Evolutionary conservation across 2,329 filamentous ascomycete genomes (phyloP).

Genomic region (Sporothrix curviconia): DNA sequence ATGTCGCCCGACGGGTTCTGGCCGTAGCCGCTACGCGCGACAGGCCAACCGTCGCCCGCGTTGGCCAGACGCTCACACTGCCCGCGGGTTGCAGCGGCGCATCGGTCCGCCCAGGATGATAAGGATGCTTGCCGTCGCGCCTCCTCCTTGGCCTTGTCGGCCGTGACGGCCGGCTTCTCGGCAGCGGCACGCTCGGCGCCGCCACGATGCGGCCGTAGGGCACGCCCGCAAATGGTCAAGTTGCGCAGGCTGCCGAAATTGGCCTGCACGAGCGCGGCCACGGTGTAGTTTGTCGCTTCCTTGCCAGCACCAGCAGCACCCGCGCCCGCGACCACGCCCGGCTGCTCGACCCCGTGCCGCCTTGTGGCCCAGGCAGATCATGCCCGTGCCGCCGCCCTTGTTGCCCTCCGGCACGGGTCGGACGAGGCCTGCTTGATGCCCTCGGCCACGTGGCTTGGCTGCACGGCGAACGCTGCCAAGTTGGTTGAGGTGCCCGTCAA

Average conservation of each 20-base stretch:
- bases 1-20: conserved; percentile 52
- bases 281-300: too few relatives aligned
- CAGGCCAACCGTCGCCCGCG: conserved; percentile 50
- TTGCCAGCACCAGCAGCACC: conserved; percentile 22
- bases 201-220: conserved; percentile 54
- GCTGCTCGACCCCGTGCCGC: conserved; percentile 57
- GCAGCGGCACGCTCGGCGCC: conserved; percentile 33
- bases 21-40: conserved; percentile 50
- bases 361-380: conserved; percentile 61
- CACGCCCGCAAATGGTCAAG: conserved; percentile 52
- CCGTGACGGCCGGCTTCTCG: conserved; percentile 32
- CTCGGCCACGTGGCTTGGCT: conserved; percentile 44
- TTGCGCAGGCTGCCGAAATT: conserved; percentile 56
- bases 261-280: conserved; percentile 57
- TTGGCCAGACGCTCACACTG: conserved; percentile 30
- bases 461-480: conserved; percentile 47
- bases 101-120: conserved; percentile 49
- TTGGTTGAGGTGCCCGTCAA: conserved; percentile 57
- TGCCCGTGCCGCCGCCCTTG: conserved; percentile 60
- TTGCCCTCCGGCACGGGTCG: conserved; percentile 54
- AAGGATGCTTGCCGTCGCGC: conserved; percentile 50
- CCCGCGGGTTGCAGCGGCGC: conserved; percentile 30
- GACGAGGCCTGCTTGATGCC: conserved; percentile 46
- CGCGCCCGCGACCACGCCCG: conserved; percentile 40
- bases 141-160: conserved; percentile 36